These are phyloP conservation scores for Fusarium devonianum DNA, from an alignment of 2,329 filamentous ascomycete genomes.

Conservation along the genomic window DNA sequence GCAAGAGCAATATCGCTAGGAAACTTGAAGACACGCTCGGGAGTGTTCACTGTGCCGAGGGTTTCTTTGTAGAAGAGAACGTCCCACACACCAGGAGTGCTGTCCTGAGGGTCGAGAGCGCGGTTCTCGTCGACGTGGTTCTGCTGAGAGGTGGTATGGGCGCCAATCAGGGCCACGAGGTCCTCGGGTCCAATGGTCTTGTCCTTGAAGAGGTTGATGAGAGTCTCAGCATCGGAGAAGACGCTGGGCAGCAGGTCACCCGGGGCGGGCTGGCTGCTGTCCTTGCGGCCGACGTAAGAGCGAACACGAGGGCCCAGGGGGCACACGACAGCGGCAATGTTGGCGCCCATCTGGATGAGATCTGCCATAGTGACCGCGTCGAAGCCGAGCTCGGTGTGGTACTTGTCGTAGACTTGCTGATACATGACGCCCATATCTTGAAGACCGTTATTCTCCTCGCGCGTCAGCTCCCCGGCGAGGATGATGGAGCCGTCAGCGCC, in stretches of 20 bases:
- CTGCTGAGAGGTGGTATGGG: constrained; percentile 61
- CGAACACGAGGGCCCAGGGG: constrained; percentile 56
- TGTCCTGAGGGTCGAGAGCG: constrained; percentile 57
- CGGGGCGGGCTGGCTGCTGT: constrained; percentile 51
- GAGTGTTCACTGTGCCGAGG: constrained; percentile 42
- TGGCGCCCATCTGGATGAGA: constrained; percentile 61
- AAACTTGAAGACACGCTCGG: constrained; percentile 52
- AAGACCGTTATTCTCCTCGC: constrained; percentile 57
- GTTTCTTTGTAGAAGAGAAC: constrained; percentile 57
- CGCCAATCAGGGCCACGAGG: constrained; percentile 62
- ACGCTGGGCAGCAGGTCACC: constrained; percentile 53
- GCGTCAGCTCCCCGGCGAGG: constrained; percentile 48
- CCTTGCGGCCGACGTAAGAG: constrained; percentile 60
- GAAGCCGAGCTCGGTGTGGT: constrained; percentile 43
- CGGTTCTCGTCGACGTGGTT: constrained; percentile 51
- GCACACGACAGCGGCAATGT: constrained; percentile 57
- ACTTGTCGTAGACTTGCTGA: constrained; percentile 51
- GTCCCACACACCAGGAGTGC: constrained; percentile 61
- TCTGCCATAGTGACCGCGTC: constrained; percentile 59
- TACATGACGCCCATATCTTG: constrained; percentile 52
- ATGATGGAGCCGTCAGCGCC: constrained; percentile 58
- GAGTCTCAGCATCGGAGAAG: constrained; percentile 53
- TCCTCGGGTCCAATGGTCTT: constrained; percentile 61
- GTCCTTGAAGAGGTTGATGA: constrained; percentile 57
- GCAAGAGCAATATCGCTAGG: constrained; percentile 52